Evolutionary conservation across 768 basidiomycete species (phyloP).

Genomic region (Tremella mesenterica): DNA sequence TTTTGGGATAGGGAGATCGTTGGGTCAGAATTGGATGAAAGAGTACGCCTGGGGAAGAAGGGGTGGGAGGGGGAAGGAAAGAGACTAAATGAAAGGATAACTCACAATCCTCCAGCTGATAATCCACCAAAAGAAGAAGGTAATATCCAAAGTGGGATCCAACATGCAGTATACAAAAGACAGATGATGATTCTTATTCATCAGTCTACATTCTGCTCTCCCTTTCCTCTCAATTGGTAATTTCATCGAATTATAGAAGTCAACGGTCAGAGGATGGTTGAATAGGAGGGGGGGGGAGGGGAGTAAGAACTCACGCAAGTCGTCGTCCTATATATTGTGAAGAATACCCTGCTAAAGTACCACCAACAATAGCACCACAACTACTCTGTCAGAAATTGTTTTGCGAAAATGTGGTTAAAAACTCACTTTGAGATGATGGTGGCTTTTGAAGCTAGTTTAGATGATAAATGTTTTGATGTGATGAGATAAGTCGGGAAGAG

Average conservation of each 20-base stretch:
- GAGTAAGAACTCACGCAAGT: slow-evolving; percentile 58
- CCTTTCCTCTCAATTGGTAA: neutral
- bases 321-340: slow-evolving; percentile 74
- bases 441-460: slow-evolving; percentile 58
- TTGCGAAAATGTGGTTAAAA: neutral
- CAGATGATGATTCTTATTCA: slow-evolving; percentile 18
- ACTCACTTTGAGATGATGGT: slow-evolving; percentile 61
- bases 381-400: neutral
- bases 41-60: no score
- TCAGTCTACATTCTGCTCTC: neutral
- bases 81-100: no score
- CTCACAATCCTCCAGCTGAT: slow-evolving; percentile 77
- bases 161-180: slow-evolving; percentile 28
- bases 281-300: neutral
- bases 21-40: no score
- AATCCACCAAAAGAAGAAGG: slow-evolving; percentile 61
- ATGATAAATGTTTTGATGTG: slow-evolving; percentile 55
- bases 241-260: no score
- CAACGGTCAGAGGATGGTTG: no score
- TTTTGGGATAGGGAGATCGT: no score
- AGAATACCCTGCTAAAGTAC: slow-evolving; percentile 60
- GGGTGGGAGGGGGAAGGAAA: no score
- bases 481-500: slow-evolving; percentile 66
- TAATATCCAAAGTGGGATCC: slow-evolving; percentile 65
- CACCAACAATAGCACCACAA: slow-evolving; percentile 49